These are phyloP conservation scores for Pseudotsuga menziesii DNA, from an alignment of 75 land plant genomes.

Conservation along the genomic window DNA sequence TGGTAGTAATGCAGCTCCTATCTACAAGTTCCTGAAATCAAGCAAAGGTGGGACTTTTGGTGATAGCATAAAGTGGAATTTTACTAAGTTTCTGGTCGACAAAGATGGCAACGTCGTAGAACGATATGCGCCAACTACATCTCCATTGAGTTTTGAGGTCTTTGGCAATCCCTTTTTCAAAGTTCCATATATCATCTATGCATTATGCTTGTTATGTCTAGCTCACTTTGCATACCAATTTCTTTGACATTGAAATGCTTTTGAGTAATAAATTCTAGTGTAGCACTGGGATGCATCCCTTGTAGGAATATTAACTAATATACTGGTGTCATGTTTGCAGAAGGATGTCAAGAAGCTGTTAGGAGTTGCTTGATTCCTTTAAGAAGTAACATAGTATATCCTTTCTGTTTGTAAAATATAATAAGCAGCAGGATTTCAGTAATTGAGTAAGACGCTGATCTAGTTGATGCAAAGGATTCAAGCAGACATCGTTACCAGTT, in stretches of 20 bases:
- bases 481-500: too few relatives aligned
- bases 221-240: neutral
- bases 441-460: neutral
- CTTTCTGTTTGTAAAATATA: neutral
- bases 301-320: neutral
- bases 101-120: slow-evolving; percentile 78
- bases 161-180: neutral
- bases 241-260: neutral
- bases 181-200: neutral
- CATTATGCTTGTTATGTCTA: neutral
- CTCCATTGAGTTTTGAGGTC: slow-evolving; percentile 71
- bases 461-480: neutral
- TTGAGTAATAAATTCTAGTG: neutral
- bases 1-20: slow-evolving; percentile 67
- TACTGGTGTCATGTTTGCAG: neutral
- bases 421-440: neutral
- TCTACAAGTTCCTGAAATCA: slow-evolving; percentile 76
- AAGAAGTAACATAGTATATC: neutral
- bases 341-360: slow-evolving; percentile 14
- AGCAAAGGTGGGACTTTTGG: slow-evolving; percentile 75
- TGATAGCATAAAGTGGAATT: slow-evolving; percentile 84
- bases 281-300: neutral
- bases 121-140: slow-evolving; percentile 85
- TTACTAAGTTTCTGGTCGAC: slow-evolving; percentile 78
- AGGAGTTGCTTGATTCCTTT: slow-evolving; percentile 4